Conservation (phyloP, 805 yeast genomes). For the Barnettozyma californica region DNA sequence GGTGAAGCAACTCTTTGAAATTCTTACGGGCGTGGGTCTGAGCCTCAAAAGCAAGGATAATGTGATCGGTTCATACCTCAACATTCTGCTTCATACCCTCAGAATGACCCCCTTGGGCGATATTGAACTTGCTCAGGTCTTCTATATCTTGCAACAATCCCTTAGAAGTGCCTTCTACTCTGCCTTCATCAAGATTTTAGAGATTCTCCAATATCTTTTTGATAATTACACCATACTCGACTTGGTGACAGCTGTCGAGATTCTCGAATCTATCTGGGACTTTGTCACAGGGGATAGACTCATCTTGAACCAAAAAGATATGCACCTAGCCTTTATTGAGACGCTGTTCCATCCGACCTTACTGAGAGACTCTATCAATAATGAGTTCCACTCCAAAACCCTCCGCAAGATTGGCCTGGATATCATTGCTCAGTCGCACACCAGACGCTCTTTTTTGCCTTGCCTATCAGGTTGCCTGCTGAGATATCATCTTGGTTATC, state of each 20-base stretch:
- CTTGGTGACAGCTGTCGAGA: constrained; percentile 26
- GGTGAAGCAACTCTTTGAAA: constrained; percentile 8
- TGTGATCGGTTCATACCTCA: constrained; percentile 24
- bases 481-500: constrained; percentile 34
- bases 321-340: constrained; percentile 56
- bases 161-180: constrained; percentile 12
- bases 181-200: constrained; percentile 13
- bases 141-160: constrained; percentile 17
- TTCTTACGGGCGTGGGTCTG: neutral
- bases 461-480: constrained; percentile 43
- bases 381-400: constrained; percentile 23
- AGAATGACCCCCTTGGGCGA: constrained; percentile 17
- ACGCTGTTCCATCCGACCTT: constrained; percentile 39
- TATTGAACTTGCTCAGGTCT: constrained; percentile 15
- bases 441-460: constrained; percentile 69
- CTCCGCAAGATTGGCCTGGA: constrained; percentile 33
- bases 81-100: constrained; percentile 19
- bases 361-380: constrained; percentile 32
- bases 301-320: constrained; percentile 55
- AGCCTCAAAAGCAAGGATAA: constrained; percentile 28
- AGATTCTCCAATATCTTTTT: constrained; percentile 15
- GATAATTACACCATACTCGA: constrained; percentile 16
- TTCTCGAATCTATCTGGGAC: constrained; percentile 49
- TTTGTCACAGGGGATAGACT: constrained; percentile 53
- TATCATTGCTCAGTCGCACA: constrained; percentile 43